Evolutionary conservation across 495 filamentous ascomycete species (phyloP).

Genomic region (Aspergillus cavernicola): DNA sequence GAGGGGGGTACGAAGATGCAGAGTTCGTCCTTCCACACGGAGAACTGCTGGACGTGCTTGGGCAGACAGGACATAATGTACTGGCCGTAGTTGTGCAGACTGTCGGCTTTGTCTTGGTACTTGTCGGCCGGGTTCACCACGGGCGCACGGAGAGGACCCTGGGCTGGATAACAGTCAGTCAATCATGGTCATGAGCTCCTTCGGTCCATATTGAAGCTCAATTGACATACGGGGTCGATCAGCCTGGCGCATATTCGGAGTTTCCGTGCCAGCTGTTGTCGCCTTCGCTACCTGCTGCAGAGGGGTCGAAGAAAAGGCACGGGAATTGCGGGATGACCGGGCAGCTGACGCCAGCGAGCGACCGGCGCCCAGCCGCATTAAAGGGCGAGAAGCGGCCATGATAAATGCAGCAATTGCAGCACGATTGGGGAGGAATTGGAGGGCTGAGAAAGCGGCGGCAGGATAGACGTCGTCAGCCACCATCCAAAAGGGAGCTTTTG

Average conservation of each 20-base stretch:
- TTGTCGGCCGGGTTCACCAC: slow-evolving; percentile 92
- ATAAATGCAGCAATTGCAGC: slow-evolving; percentile 32
- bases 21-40: slow-evolving; percentile 98
- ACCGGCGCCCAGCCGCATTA: slow-evolving; percentile 63
- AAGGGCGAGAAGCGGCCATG: slow-evolving; percentile 53
- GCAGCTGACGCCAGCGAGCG: slow-evolving; percentile 59
- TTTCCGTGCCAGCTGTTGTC: slow-evolving; percentile 34
- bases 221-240: slow-evolving; percentile 55
- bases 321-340: slow-evolving; percentile 48
- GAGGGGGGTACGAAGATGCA: slow-evolving; percentile 86
- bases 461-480: slow-evolving; percentile 16
- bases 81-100: slow-evolving; percentile 88
- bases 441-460: slow-evolving; percentile 18
- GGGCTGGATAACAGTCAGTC: slow-evolving; percentile 36
- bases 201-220: not conserved
- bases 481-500: slow-evolving; percentile 31
- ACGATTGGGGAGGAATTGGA: slow-evolving; percentile 10
- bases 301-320: slow-evolving; percentile 55
- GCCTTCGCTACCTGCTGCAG: slow-evolving; percentile 55
- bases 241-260: slow-evolving; percentile 65
- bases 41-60: slow-evolving; percentile 98
- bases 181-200: too few relatives aligned
- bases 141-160: slow-evolving; percentile 66
- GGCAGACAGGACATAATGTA: slow-evolving; percentile 96
- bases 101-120: slow-evolving; percentile 75